Evolutionary conservation across 2,329 filamentous ascomycete genomes (phyloP).

Genomic region (Macrophomina pseudophaseolina): DNA sequence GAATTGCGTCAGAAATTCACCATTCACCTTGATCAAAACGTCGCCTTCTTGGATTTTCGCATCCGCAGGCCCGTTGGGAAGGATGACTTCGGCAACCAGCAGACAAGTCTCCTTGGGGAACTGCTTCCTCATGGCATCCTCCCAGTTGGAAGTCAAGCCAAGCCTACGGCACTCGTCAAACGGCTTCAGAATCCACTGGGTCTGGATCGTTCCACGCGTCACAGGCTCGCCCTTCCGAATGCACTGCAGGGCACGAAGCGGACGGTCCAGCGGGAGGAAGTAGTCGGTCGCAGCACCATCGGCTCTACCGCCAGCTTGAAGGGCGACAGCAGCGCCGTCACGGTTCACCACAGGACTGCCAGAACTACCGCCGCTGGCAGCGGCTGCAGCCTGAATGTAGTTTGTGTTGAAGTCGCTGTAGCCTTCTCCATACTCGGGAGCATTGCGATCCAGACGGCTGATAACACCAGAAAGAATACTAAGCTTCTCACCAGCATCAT

Average conservation of each 20-base stretch:
- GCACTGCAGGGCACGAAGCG: constrained; percentile 82
- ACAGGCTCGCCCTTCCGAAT: constrained; percentile 78
- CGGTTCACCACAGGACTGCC: constrained; percentile 97
- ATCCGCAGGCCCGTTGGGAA: constrained; percentile 88
- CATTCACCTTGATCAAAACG: constrained; percentile 90
- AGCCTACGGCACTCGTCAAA: constrained; percentile 96
- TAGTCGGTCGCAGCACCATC: constrained; percentile 98
- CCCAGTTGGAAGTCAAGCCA: constrained; percentile 83
- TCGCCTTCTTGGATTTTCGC: constrained; percentile 91
- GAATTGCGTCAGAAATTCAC: constrained; percentile 90
- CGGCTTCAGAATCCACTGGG: constrained; percentile 94
- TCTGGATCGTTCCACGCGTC: constrained; percentile 94
- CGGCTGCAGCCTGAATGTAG: constrained; percentile 97
- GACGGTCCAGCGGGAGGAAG: constrained; percentile 91
- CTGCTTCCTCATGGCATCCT: constrained; percentile 78
- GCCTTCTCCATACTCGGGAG: constrained; percentile 95
- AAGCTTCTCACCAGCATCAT: constrained; percentile 97
- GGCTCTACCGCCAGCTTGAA: constrained; percentile 91
- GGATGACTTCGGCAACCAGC: constrained; percentile 93
- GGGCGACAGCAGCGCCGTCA: constrained; percentile 85
- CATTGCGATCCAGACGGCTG: constrained; percentile 92
- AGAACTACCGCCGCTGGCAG: constrained; percentile 96
- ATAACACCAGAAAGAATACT: constrained; percentile 98
- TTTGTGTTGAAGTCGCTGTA: constrained; percentile 97
- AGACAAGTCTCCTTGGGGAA: constrained; percentile 96